Evolutionary conservation across 495 filamentous ascomycete species (phyloP).

Genomic region (Penicillium macrosclerotiorum): DNA sequence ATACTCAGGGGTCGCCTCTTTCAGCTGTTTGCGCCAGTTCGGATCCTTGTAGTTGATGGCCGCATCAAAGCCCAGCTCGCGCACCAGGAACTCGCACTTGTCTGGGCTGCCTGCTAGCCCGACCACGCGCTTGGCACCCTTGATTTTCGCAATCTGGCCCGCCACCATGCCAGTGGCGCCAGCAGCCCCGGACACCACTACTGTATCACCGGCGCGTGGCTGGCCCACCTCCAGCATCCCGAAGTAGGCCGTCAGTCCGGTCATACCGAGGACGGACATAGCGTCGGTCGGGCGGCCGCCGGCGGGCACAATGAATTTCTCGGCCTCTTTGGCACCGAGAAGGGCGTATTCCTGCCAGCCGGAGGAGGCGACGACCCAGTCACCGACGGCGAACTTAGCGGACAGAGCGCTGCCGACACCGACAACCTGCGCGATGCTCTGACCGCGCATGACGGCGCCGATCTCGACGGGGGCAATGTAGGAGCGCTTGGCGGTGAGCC

Average conservation of each 20-base stretch:
- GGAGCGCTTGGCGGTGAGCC: conserved; percentile 65
- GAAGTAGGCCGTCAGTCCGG: conserved; percentile 66
- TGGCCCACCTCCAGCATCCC: conserved; percentile 60
- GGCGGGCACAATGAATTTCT: conserved; percentile 44
- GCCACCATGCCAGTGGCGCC: conserved; percentile 68
- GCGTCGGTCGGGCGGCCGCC: conserved; percentile 55
- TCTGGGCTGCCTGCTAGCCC: conserved; percentile 51
- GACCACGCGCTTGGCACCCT: conserved; percentile 53
- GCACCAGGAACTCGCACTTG: conserved; percentile 48
- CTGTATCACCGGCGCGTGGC: conserved; percentile 57
- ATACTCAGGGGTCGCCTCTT: conserved; percentile 45
- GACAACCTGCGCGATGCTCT: conserved; percentile 54
- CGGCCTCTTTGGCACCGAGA: conserved; percentile 41
- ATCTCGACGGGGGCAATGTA: conserved; percentile 66
- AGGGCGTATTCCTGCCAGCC: conserved; percentile 67
- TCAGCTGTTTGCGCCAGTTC: conserved; percentile 51
- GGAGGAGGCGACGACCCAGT: conserved; percentile 46
- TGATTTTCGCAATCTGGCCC: conserved; percentile 66
- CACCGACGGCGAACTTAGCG: conserved; percentile 48
- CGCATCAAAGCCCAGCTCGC: conserved; percentile 48
- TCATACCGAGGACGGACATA: conserved; percentile 57
- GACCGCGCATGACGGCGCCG: conserved; percentile 67
- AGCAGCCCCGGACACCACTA: conserved; percentile 67
- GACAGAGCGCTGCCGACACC: conserved; percentile 36
- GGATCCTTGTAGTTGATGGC: conserved; percentile 57